Conservation (phyloP, 2,329 filamentous ascomycete species). For the Xylariaceae sp. region DNA sequence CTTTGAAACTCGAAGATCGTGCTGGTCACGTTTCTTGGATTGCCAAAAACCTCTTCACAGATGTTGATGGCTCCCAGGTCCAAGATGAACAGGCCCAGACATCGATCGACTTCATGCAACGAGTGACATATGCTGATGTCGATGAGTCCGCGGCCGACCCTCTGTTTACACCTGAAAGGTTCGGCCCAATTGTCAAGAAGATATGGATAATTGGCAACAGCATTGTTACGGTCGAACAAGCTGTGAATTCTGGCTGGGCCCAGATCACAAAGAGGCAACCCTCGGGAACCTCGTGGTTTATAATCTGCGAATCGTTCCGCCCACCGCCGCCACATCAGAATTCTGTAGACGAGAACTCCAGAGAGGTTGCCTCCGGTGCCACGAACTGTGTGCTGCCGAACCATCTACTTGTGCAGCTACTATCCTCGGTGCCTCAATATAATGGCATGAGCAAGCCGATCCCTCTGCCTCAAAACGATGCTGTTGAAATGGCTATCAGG, state of each 20-base stretch:
- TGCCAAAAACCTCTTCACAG: conserved; percentile 75
- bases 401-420: conserved; percentile 64
- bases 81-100: conserved; percentile 91
- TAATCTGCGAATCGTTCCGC: conserved; percentile 54
- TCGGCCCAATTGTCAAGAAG: conserved; percentile 61
- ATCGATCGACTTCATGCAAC: conserved; percentile 90
- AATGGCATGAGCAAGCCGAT: conserved; percentile 61
- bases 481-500: conserved; percentile 66
- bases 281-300: conserved; percentile 58
- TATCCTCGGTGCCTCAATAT: conserved; percentile 56
- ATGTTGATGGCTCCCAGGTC: conserved; percentile 65
- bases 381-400: conserved; percentile 64
- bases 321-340: conserved; percentile 54
- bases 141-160: conserved; percentile 67
- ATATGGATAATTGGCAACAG: conserved; percentile 70
- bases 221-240: conserved; percentile 68
- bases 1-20: conserved; percentile 77
- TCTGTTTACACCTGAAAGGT: conserved; percentile 57
- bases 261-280: conserved; percentile 67
- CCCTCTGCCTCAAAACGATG: conserved; percentile 64
- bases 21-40: conserved; percentile 86
- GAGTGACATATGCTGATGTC: conserved; percentile 77
- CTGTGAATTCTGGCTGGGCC: conserved; percentile 59
- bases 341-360: conserved; percentile 42
- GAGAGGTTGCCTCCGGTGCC: conserved; percentile 43